Percentiles rank a stretch among this genome's conserved stretches.
Evolutionary conservation across 192 early-diverging fungal species (phyloP).

Genomic region (Podila epigama): DNA sequence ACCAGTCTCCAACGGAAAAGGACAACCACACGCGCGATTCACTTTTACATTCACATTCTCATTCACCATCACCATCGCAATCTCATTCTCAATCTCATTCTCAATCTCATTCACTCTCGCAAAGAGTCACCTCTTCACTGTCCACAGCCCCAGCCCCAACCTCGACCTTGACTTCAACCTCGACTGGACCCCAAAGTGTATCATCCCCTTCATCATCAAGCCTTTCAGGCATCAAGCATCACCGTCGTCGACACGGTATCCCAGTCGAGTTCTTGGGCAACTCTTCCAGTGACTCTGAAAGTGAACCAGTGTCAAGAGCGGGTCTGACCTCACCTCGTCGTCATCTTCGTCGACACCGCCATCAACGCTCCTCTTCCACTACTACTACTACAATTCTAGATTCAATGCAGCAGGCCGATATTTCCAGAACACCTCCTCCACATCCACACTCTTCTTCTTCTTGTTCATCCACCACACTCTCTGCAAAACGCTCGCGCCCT

Average conservation of each 20-base stretch:
- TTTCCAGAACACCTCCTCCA: neutral
- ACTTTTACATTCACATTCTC: slow-evolving; percentile 1
- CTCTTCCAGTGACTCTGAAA: neutral
- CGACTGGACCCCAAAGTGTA: slow-evolving; percentile 3
- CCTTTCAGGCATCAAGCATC: slow-evolving; percentile 8
- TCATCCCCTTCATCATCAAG: neutral
- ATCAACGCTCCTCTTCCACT: neutral
- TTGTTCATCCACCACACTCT: slow-evolving; percentile 7
- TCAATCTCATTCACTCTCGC: neutral
- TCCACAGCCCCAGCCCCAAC: neutral
- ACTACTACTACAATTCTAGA: neutral
- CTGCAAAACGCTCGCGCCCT: slow-evolving; percentile 35
- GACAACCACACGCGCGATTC: no score
- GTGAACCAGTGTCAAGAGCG: neutral
- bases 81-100: slow-evolving; percentile 1
- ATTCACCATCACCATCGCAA: slow-evolving; percentile 4
- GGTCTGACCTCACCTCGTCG: neutral
- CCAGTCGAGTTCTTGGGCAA: neutral
- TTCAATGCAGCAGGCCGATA: slow-evolving; percentile 23
- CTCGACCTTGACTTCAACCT: neutral
- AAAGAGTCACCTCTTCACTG: no score
- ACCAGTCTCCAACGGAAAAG: neutral
- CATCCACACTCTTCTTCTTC: neutral
- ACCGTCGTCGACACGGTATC: slow-evolving; percentile 1
- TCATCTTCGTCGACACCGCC: neutral